These are phyloP conservation scores for Penstemon newberryi DNA, from an alignment of 257 asterid species.

Conservation along the genomic window DNA sequence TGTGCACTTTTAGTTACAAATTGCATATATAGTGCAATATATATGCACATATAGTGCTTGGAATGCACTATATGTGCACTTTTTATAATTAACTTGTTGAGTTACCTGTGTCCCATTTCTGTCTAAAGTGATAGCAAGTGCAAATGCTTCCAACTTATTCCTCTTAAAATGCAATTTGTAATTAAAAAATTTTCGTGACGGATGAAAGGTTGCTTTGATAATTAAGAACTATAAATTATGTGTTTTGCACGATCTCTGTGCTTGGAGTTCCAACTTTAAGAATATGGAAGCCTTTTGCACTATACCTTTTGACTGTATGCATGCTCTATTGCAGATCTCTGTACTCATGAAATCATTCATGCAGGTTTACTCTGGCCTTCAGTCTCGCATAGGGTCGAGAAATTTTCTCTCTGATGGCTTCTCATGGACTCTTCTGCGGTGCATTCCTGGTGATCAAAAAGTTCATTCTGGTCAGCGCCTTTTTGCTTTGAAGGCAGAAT, in stretches of 20 bases:
- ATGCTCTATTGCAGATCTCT: neutral
- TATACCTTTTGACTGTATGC: slow-evolving; percentile 11
- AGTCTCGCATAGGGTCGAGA: slow-evolving; percentile 62
- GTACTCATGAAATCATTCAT: slow-evolving; percentile 19
- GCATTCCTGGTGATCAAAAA: slow-evolving; percentile 77
- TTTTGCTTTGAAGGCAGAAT: slow-evolving; percentile 81
- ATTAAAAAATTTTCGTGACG: neutral
- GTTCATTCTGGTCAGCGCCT: slow-evolving; percentile 58
- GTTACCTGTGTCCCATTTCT: neutral
- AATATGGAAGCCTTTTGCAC: neutral
- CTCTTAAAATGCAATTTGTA: neutral
- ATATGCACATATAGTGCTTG: neutral
- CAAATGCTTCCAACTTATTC: neutral
- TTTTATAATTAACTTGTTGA: slow-evolving; percentile 11
- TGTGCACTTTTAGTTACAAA: neutral
- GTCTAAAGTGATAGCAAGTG: neutral
- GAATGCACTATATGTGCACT: slow-evolving; percentile 2
- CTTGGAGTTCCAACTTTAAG: slow-evolving; percentile 15
- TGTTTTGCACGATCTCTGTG: slow-evolving; percentile 8
- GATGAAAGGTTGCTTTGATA: slow-evolving; percentile 11
- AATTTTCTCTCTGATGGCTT: slow-evolving; percentile 65
- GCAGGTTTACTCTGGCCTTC: slow-evolving; percentile 81
- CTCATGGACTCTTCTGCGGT: slow-evolving; percentile 82
- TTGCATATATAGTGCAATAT: too few species aligned
- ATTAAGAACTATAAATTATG: slow-evolving; percentile 5